Conservation (phyloP, 2,329 filamentous ascomycete genomes). For the Talaromyces sp. region DNA sequence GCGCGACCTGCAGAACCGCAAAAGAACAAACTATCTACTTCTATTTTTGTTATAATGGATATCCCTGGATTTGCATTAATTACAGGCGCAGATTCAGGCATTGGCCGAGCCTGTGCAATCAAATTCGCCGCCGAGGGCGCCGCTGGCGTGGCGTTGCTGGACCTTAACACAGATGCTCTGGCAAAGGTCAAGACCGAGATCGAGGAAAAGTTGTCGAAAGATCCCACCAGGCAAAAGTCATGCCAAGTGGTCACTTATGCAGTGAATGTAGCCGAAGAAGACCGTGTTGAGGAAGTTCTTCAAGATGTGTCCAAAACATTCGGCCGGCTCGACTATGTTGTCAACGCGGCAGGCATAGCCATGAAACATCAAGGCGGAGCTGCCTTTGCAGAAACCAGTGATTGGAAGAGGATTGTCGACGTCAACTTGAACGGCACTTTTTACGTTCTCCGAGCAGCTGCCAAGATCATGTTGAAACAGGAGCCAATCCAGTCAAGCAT, state of each 20-base stretch:
- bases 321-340: conserved; percentile 50
- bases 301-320: conserved; percentile 30
- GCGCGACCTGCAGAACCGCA: too few relatives aligned
- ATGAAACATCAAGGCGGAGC: conserved; percentile 20
- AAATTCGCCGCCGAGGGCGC: neutral
- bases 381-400: conserved; percentile 19
- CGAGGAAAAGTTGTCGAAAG: too few relatives aligned
- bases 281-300: neutral
- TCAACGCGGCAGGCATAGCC: conserved; percentile 52
- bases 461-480: conserved; percentile 42
- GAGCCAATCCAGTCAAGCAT: conserved; percentile 34
- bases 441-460: conserved; percentile 35
- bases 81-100: conserved; percentile 5
- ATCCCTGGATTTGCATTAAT: conserved; percentile 16
- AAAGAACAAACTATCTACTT: too few relatives aligned
- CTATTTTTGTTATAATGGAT: conserved; percentile 15
- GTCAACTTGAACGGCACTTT: conserved; percentile 43
- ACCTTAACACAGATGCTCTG: neutral
- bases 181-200: too few relatives aligned
- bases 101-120: neutral
- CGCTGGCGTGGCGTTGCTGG: neutral
- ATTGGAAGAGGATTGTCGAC: conserved; percentile 39
- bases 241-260: neutral
- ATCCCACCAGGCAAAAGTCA: neutral
- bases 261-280: neutral